Conservation (phyloP, 441 rosid species). For the Euphorbia celastroides region DNA sequence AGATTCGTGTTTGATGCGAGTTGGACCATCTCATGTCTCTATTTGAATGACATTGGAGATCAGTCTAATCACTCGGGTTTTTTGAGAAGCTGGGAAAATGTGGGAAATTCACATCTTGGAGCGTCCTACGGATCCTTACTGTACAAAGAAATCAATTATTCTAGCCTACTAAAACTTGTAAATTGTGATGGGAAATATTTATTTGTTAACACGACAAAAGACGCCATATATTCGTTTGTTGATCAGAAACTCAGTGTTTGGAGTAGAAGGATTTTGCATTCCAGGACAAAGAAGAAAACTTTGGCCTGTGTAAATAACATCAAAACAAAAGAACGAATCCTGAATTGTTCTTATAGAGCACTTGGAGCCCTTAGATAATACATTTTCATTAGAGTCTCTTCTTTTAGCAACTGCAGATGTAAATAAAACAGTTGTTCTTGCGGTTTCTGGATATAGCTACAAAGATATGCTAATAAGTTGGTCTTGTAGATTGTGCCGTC, state of each 20-base stretch:
- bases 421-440: slow-evolving; percentile 66
- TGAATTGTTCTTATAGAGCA: slow-evolving; percentile 30
- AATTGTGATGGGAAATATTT: slow-evolving; percentile 48
- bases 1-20: slow-evolving; percentile 88
- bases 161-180: slow-evolving; percentile 45
- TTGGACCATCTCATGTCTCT: slow-evolving; percentile 51
- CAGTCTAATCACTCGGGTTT: slow-evolving; percentile 21
- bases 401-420: slow-evolving; percentile 59
- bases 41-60: slow-evolving; percentile 24
- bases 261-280: slow-evolving; percentile 32
- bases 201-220: slow-evolving; percentile 33
- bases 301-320: slow-evolving; percentile 39
- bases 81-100: slow-evolving; percentile 63
- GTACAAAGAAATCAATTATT: slow-evolving; percentile 39
- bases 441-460: slow-evolving; percentile 86
- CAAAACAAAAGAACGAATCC: slow-evolving; percentile 27
- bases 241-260: slow-evolving; percentile 22
- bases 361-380: slow-evolving; percentile 32
- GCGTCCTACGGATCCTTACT: slow-evolving; percentile 54
- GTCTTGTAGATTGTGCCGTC: slow-evolving; percentile 79
- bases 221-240: slow-evolving; percentile 20
- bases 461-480: slow-evolving; percentile 97
- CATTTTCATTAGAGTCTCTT: slow-evolving; percentile 66
- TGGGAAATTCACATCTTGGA: slow-evolving; percentile 71
- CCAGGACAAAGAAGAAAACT: slow-evolving; percentile 34